phyloP scores from a whole-genome alignment of 371 early-diverging fungal genomes.

The Mortierella sp. region DNA sequence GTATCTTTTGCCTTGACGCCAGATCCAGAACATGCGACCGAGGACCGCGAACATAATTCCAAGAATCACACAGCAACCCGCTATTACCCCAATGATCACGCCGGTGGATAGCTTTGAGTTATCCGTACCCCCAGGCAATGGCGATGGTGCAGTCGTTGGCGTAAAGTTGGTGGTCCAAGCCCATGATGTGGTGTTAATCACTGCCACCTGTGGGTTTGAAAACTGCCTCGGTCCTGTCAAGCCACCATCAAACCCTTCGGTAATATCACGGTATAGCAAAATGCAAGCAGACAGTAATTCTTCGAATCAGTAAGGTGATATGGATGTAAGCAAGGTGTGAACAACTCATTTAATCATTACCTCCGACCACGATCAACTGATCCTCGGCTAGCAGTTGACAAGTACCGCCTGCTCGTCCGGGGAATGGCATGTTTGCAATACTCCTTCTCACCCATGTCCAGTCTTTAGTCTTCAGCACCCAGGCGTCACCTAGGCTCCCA shows the following conservation, averaged over 20 bases:
- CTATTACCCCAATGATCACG: slow-evolving; percentile 10
- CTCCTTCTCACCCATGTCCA: slow-evolving; percentile 11
- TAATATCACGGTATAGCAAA: neutral
- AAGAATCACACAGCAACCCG: neutral
- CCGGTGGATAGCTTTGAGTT: neutral
- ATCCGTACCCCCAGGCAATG: too few relatives aligned
- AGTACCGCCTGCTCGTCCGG: slow-evolving; percentile 33
- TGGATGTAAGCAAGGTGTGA: neutral
- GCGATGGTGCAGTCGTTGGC: neutral
- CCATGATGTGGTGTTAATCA: slow-evolving; percentile 28
- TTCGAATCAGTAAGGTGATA: too few relatives aligned
- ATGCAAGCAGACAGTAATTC: neutral
- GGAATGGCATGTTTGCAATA: slow-evolving; percentile 6
- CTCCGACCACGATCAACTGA: slow-evolving; percentile 40
- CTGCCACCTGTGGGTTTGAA: slow-evolving; percentile 17
- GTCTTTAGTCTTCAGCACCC: slow-evolving; percentile 15
- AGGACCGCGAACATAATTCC: slow-evolving; percentile 2
- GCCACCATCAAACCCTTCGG: slow-evolving; percentile 13
- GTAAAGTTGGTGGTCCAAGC: slow-evolving; percentile 13
- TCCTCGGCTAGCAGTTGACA: slow-evolving; percentile 24
- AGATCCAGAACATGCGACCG: neutral
- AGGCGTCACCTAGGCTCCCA: slow-evolving; percentile 20
- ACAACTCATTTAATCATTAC: neutral
- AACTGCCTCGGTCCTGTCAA: slow-evolving; percentile 16
- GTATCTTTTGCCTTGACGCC: neutral